phyloP scores from a whole-genome alignment of 768 basidiomycete species.

The Termitomyces sp. region DNA sequence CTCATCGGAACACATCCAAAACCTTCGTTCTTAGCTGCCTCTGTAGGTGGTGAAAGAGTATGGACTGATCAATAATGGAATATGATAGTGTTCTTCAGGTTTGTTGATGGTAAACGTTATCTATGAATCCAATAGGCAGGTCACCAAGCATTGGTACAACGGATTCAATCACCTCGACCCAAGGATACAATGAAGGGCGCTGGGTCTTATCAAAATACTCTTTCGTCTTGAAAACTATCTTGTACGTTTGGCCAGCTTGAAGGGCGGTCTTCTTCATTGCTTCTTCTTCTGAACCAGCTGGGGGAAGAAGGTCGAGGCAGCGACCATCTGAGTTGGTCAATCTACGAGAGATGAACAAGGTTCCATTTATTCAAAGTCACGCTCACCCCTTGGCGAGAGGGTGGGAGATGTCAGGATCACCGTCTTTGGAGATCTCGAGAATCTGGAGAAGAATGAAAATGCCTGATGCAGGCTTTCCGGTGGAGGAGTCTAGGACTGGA shows the following conservation, averaged over 20 bases:
- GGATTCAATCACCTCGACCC: constrained; percentile 61
- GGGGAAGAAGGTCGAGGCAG: constrained; percentile 71
- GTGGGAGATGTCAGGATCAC: constrained; percentile 42
- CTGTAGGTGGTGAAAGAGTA: constrained; percentile 91
- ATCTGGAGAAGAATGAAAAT: constrained; percentile 63
- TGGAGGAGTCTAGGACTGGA: constrained; percentile 81
- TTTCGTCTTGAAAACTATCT: constrained; percentile 80
- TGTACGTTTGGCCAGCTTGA: constrained; percentile 62
- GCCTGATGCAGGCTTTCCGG: constrained; percentile 75
- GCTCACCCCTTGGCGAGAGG: constrained; percentile 61
- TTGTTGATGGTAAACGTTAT: constrained; percentile 74
- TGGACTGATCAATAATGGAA: constrained; percentile 89
- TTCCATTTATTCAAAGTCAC: background rate
- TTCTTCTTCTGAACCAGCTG: constrained; percentile 41
- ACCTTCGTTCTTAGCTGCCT: constrained; percentile 57
- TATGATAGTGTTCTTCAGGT: constrained; percentile 82
- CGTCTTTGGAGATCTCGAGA: constrained; percentile 30
- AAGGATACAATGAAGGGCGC: constrained; percentile 80
- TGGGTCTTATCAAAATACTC: constrained; percentile 69
- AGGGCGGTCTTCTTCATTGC: constrained; percentile 41
- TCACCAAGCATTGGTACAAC: background rate
- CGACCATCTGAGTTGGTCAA: constrained; percentile 80
- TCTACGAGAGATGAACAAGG: constrained; percentile 33
- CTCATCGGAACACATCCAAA: background rate
- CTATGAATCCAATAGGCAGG: constrained; percentile 32